Base-by-base conservation (phyloP, 306 rosid species). In the Lithocarpus polystachyus region DNA sequence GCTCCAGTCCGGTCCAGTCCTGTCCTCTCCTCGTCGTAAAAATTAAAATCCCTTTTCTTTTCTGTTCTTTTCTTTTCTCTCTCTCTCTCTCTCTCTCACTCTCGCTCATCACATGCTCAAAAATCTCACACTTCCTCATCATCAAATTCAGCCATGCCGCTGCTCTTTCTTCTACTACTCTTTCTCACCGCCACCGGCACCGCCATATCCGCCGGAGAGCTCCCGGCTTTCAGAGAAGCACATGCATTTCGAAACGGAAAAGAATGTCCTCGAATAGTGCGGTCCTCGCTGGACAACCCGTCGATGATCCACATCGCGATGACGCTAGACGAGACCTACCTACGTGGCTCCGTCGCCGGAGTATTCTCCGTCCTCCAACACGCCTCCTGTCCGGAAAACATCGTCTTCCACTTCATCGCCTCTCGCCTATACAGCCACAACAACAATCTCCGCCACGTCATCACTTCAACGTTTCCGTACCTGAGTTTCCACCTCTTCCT, bases 341-440 rank as follows among this genome's bases (percentile, higher is more conserved):
- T 94, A 79, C 94, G 98, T 0, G 97, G 98, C 74, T 94, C 98
- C 56, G 73, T 92, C 13, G 97, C 98, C 64, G 94, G 94, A 6
- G 96, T 92, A 0, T 83, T 92, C 86, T 94, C 98, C 48, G 94
- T 94, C 7, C 89, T 94, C n/a, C 96, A 88, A 15, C 98, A 94
- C 84, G 86, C 98, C 0, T 84, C 96, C 14, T 92, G 98, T 65
- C 98, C 97, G 0, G 94, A 92, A 80, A 90, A 92, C 79, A 80
- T 94, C 40, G 92, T 86, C 11, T 94, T 94, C 87, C 98, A 94
- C 79, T 94, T 94, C 90, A 87, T 94, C 69, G 82, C 90, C 35
- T 80, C 95, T 22, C 75, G 76, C 53, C 53, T 11, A 3, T 10
- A 48, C 22, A 88, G 70, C 77, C 89, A 91, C 52, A 89, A 86